Evolutionary conservation across 2,329 filamentous ascomycete species (phyloP).

Genomic region (Aspergillus awamori): DNA sequence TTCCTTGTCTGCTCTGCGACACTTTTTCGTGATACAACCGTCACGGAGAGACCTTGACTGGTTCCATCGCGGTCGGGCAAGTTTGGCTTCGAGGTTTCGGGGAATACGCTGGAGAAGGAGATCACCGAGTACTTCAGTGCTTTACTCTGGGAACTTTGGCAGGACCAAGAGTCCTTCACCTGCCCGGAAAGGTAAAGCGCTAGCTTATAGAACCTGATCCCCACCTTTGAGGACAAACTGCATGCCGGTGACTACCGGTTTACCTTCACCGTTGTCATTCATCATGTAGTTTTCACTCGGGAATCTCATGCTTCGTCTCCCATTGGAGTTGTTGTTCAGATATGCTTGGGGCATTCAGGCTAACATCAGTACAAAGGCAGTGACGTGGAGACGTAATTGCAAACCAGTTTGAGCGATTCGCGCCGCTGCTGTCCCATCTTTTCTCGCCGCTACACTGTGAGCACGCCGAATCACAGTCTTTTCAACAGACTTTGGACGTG

Average conservation of each 20-base stretch:
- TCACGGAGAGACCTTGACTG: slow-evolving; percentile 47
- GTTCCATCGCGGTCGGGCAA: slow-evolving; percentile 43
- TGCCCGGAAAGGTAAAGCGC: slow-evolving; percentile 42
- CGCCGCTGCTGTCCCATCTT: slow-evolving; percentile 28
- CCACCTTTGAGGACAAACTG: slow-evolving; percentile 21
- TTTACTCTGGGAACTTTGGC: slow-evolving; percentile 25
- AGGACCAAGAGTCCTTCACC: slow-evolving; percentile 18
- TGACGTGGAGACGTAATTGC: slow-evolving; percentile 32
- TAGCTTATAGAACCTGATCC: slow-evolving; percentile 27
- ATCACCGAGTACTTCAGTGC: slow-evolving; percentile 8
- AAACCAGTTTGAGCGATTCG: slow-evolving; percentile 22
- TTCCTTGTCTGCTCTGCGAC: slow-evolving; percentile 36
- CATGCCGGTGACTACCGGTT: slow-evolving; percentile 15
- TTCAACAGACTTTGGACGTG: slow-evolving; percentile 48
- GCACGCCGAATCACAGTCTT: not conserved
- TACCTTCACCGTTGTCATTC: slow-evolving; percentile 19
- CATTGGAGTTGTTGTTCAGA: slow-evolving; percentile 15
- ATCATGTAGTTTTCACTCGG: slow-evolving; percentile 10
- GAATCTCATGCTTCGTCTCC: slow-evolving; percentile 15
- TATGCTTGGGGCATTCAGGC: slow-evolving; percentile 25
- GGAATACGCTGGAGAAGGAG: slow-evolving; percentile 21
- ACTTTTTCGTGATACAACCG: slow-evolving; percentile 37
- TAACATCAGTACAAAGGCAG: slow-evolving; percentile 39
- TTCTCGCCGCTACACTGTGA: slow-evolving; percentile 18
- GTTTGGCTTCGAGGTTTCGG: slow-evolving; percentile 33